Evolutionary conservation across 345 rosid genomes (phyloP).

Genomic region (Trapa incisa): DNA sequence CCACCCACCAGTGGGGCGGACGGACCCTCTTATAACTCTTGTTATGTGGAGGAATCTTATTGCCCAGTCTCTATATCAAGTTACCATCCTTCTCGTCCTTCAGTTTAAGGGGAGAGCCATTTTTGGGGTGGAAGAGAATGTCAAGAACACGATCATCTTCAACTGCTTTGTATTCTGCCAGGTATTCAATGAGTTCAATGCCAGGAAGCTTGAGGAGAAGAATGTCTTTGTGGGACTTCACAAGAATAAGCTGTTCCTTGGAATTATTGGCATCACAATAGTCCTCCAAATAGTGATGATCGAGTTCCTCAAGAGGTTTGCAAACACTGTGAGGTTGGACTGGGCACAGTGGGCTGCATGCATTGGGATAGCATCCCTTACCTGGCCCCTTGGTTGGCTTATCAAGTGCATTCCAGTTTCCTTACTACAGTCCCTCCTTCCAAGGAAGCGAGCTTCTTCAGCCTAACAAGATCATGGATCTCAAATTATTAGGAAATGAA

Average conservation of each 20-base stretch:
- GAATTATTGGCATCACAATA: conserved; percentile 56
- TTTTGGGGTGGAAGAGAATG: conserved; percentile 36
- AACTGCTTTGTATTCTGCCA: conserved; percentile 91
- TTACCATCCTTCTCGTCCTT: conserved; percentile 58
- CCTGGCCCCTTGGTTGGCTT: conserved; percentile 2
- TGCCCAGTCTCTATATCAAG: conserved; percentile 86
- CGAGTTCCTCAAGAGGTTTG: conserved; percentile 32
- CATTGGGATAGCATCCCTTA: conserved; percentile 39
- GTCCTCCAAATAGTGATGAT: conserved; percentile 65
- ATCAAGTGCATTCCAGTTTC: conserved; percentile 4
- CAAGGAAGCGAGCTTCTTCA: background rate
- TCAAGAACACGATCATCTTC: conserved; percentile 83
- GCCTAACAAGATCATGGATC: background rate
- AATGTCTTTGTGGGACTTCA: conserved; percentile 72
- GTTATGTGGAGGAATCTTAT: conserved; percentile 90
- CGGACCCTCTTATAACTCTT: conserved; percentile 91
- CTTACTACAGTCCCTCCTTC: background rate
- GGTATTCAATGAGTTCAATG: conserved; percentile 97
- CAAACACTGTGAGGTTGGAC: conserved; percentile 26
- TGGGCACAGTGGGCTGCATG: conserved; percentile 67
- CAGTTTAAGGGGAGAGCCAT: conserved; percentile 54
- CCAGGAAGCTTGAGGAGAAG: conserved; percentile 84
- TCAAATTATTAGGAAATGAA: background rate
- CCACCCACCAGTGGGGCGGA: conserved; percentile 75
- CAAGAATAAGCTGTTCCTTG: conserved; percentile 67